Evolutionary conservation across 208 protist genomes (phyloP).

Genomic region (Trichomonas vaginalis): DNA sequence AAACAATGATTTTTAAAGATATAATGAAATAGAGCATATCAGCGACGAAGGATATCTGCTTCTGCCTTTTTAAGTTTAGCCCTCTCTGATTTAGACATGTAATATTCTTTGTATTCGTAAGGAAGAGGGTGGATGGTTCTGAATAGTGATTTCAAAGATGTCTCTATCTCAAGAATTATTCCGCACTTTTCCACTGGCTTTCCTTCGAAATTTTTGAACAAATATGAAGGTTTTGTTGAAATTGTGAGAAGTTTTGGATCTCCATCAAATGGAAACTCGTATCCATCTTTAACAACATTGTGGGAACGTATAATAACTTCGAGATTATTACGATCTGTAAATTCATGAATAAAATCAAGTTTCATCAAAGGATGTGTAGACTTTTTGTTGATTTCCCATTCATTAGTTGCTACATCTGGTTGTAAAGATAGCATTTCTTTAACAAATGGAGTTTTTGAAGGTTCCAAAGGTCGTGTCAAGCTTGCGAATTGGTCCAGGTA

Average conservation of each 20-base stretch:
- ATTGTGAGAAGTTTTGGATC: constrained; percentile 95
- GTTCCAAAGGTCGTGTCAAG: constrained; percentile 78
- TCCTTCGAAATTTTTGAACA: constrained; percentile 48
- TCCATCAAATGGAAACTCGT: constrained; percentile 88
- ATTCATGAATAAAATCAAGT: constrained; percentile 80
- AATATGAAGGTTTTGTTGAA: constrained; percentile 99
- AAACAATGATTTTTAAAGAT: too few relatives aligned
- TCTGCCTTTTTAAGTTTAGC: neutral
- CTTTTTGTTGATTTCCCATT: constrained; percentile 88
- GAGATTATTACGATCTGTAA: constrained; percentile 90
- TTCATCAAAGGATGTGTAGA: constrained; percentile 93
- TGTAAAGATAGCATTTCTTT: constrained; percentile 97
- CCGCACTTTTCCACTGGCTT: neutral
- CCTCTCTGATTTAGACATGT: neutral
- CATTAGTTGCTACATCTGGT: constrained; percentile 71
- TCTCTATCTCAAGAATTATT: neutral
- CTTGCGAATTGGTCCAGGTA: constrained; percentile 78
- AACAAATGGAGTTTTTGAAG: constrained; percentile 57
- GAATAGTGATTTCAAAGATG: neutral
- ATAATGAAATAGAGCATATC: too few relatives aligned
- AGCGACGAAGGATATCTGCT: neutral
- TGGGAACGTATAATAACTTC: constrained; percentile 96
- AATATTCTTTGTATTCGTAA: neutral
- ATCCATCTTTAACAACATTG: constrained; percentile 62
- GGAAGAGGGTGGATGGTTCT: neutral